phyloP scores from a whole-genome alignment of 495 filamentous ascomycete species.

The Bombardia bombarda region DNA sequence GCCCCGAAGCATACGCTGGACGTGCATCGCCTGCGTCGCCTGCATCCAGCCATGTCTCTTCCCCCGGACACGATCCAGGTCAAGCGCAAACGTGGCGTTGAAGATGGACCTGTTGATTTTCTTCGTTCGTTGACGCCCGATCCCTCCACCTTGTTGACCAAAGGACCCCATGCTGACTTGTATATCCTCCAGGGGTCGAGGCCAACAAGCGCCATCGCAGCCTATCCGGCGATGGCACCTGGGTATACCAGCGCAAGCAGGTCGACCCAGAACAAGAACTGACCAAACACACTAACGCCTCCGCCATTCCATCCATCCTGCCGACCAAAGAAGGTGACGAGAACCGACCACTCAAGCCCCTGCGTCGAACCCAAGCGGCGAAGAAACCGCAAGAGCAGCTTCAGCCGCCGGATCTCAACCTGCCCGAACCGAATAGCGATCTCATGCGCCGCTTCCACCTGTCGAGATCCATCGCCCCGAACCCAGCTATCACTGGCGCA shows the following conservation, averaged over 20 bases:
- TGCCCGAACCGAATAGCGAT: background rate
- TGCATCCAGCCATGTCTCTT: conserved; percentile 33
- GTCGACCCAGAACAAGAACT: conserved; percentile 9
- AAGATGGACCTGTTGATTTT: conserved; percentile 43
- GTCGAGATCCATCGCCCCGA: conserved; percentile 24
- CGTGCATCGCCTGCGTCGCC: too few relatives aligned
- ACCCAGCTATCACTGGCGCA: conserved; percentile 11
- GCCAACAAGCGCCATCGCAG: conserved; percentile 34
- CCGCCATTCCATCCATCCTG: conserved; percentile 16
- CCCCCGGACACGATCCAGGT: conserved; percentile 44
- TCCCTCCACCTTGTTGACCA: too few relatives aligned
- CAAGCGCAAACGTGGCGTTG: conserved; percentile 45
- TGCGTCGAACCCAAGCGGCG: conserved; percentile 1
- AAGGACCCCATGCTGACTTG: too few relatives aligned
- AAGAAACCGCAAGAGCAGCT: too few relatives aligned
- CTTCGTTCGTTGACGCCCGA: conserved; percentile 35
- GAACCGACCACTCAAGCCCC: conserved; percentile 11
- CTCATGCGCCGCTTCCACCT: conserved; percentile 38
- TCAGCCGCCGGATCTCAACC: too few relatives aligned
- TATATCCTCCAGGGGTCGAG: conserved; percentile 17
- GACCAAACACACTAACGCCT: background rate
- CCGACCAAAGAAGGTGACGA: conserved; percentile 20
- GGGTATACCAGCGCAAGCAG: conserved; percentile 36
- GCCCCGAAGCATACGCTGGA: too few relatives aligned
- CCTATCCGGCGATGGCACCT: conserved; percentile 18